phyloP scores from a whole-genome alignment of 208 protist species.

The Leishmania tropica region DNA sequence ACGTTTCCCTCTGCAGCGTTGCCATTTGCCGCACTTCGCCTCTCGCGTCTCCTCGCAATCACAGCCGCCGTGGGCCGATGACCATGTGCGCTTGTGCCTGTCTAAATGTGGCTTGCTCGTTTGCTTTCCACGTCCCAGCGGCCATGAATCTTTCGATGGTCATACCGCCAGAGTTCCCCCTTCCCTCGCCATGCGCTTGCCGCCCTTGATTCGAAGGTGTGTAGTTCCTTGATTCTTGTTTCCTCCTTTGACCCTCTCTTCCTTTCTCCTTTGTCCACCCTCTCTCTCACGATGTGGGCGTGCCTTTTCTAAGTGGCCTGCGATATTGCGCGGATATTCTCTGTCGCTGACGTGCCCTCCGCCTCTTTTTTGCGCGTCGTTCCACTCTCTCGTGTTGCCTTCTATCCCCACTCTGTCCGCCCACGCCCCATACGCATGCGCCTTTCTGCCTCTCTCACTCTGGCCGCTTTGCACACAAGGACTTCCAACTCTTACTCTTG shows the following conservation, averaged over 20 bases:
- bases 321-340: not conserved
- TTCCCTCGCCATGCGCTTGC: not conserved
- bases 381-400: constrained; percentile 7
- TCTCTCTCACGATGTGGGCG: not conserved
- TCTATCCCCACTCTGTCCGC: not conserved
- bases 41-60: not conserved
- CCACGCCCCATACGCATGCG: not conserved
- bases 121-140: not conserved
- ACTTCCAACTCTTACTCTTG: not conserved
- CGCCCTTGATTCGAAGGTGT: not conserved
- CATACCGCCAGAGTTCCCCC: not conserved
- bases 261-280: not conserved
- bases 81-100: not conserved
- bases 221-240: constrained; percentile 9
- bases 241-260: not conserved
- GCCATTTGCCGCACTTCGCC: not conserved
- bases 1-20: not conserved
- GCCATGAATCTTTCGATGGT: not conserved
- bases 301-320: not conserved
- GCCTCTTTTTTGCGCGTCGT: constrained; percentile 10
- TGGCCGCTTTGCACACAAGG: not conserved
- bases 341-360: not conserved
- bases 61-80: not conserved
- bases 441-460: not conserved
- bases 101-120: not conserved